Base-by-base conservation (phyloP, 805 yeast genomes). In the Wickerhamomyces strasburgensis region DNA sequence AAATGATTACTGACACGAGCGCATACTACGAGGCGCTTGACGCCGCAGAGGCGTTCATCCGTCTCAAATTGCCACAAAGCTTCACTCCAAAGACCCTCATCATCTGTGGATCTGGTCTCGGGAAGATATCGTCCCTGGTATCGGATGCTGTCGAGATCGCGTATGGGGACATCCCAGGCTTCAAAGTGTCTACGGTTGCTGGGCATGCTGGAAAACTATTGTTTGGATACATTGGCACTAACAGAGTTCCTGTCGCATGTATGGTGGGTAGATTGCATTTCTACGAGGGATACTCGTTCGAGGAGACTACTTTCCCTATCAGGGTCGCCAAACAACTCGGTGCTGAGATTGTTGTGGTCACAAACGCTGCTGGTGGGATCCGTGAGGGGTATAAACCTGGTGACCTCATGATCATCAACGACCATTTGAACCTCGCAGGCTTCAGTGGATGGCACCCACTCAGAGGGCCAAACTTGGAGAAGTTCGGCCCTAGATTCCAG, bases 291-390 rank as follows among this genome's bases (percentile, higher is more conserved):
- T 82, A 87, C 60, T 68, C 75, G n/a, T 75, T 88, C 47, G 75
- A 73, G 41, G 84, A 83, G 37, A 81, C 95, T 1, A 86, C 87
- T 0, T 84, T 87, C 57, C 96, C 97, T 0, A 68, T 90, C 14
- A 72, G 98, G 40, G 80, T 84, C 17, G 77, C 94, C 37, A 68
- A 76, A 34, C 57, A 65, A 28, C 61, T 89, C 50, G 86, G 82
- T 0, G 77, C 80, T 19, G 60, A 68, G 31, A 67, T 70, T 3
- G 66, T 90, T 29, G 66, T 90, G 17, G 94, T 82, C 8, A 90
- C 98, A n/a, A 90, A 90, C 61, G 98, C 98, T 1, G 95, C 96
- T 2, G 98, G 98, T 31, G 97, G 96, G 1, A 60, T 84, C 31
- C 83, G 87, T 51, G 61, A 74, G 2, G 54, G 51, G 4, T 89